These are phyloP conservation scores for Aschersonia sp. DNA, from an alignment of 2,329 filamentous ascomycete species.

Conservation along the genomic window DNA sequence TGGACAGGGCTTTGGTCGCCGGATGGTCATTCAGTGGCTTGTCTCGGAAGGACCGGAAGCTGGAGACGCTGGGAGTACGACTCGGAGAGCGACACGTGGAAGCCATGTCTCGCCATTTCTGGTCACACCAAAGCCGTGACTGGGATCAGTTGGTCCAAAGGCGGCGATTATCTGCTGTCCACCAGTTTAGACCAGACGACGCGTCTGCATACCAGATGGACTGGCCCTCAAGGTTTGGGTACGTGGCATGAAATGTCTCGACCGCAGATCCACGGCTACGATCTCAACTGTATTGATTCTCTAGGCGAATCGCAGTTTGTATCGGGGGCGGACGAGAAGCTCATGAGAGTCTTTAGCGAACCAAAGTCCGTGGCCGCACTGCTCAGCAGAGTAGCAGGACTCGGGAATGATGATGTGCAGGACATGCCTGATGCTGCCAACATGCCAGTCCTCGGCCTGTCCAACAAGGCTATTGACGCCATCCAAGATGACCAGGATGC, in stretches of 20 bases:
- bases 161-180: constrained; percentile 73
- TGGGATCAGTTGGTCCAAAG: constrained; percentile 69
- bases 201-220: constrained; percentile 72
- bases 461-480: constrained; percentile 77
- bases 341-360: constrained; percentile 89
- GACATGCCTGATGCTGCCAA: constrained; percentile 75
- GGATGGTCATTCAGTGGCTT: constrained; percentile 58
- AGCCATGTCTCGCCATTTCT: constrained; percentile 60
- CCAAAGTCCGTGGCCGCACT: constrained; percentile 71
- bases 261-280: constrained; percentile 95
- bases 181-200: constrained; percentile 91
- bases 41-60: constrained; percentile 79
- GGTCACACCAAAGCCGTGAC: constrained; percentile 76
- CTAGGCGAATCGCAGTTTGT: constrained; percentile 67
- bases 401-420: constrained; percentile 25
- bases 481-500: constrained; percentile 35
- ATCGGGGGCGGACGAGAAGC: constrained; percentile 91
- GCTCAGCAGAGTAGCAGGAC: constrained; percentile 52
- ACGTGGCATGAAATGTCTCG: constrained; percentile 95
- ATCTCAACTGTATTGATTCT: constrained; percentile 83
- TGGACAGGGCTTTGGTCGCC: constrained; percentile 93
- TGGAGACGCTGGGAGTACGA: constrained; percentile 78
- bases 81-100: constrained; percentile 50
- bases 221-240: constrained; percentile 17
- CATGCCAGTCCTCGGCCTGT: constrained; percentile 87